phyloP scores from a whole-genome alignment of 176 grass and related monocot species.

The Poa annua region DNA sequence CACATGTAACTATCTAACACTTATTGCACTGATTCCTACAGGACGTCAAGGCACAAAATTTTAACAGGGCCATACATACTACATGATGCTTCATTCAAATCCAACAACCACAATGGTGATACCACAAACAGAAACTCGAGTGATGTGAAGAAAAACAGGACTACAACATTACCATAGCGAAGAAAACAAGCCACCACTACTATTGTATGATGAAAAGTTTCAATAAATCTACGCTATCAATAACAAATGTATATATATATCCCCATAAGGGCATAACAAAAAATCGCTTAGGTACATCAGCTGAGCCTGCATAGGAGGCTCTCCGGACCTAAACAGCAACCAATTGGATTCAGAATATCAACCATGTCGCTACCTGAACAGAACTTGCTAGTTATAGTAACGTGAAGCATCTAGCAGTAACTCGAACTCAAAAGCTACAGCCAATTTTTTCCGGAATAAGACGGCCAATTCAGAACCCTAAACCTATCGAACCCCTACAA shows the following conservation, averaged over 20 bases:
- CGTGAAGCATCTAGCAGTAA: background rate
- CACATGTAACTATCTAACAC: background rate
- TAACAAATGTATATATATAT: slow-evolving; percentile 2
- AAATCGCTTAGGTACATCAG: background rate
- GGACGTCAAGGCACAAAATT: slow-evolving; percentile 23
- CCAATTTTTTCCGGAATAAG: background rate
- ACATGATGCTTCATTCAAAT: background rate
- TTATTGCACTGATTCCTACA: slow-evolving; percentile 3
- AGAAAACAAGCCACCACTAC: background rate
- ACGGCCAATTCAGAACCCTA: slow-evolving; percentile 32
- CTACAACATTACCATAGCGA: background rate
- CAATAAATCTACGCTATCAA: background rate
- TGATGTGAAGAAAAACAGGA: background rate
- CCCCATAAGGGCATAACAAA: background rate
- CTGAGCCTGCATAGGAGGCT: background rate
- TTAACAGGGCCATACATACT: background rate
- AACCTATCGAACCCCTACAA: background rate
- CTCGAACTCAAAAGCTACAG: background rate
- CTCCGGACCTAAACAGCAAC: background rate
- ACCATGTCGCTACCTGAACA: background rate
- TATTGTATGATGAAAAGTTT: background rate
- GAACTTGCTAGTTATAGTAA: background rate
- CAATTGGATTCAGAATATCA: background rate
- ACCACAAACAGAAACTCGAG: background rate
- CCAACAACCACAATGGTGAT: slow-evolving; percentile 8